Percentiles rank a stretch among this genome's conserved stretches.
phyloP scores from a whole-genome alignment of 2,329 filamentous ascomycete genomes.

The Ceratocystis cubensis region DNA sequence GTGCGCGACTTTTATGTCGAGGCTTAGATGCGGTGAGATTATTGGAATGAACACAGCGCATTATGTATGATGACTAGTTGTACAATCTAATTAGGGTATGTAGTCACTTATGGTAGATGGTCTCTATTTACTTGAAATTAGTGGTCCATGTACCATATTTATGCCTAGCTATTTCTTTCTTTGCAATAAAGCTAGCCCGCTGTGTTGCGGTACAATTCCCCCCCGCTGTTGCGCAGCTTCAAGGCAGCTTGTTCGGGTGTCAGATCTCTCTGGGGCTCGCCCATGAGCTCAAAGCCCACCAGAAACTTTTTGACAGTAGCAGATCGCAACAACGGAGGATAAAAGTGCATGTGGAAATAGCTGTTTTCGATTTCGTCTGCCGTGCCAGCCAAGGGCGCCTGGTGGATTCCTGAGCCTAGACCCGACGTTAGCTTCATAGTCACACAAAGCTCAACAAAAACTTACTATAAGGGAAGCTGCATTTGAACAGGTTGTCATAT shows the following conservation, averaged over 20 bases:
- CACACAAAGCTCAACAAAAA: constrained; percentile 17
- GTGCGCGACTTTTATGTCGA: constrained; percentile 61
- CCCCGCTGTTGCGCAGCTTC: constrained; percentile 61
- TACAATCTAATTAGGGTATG: neutral
- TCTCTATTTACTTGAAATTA: too few species aligned
- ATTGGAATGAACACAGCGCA: neutral
- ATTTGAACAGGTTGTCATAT: constrained; percentile 96
- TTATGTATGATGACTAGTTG: neutral
- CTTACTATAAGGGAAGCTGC: constrained; percentile 85
- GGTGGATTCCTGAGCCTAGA: constrained; percentile 78
- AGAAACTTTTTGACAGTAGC: constrained; percentile 93
- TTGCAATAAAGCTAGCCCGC: neutral
- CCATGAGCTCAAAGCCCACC: constrained; percentile 92
- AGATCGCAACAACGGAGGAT: constrained; percentile 81
- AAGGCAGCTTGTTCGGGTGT: constrained; percentile 90
- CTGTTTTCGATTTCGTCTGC: constrained; percentile 74
- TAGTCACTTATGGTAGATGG: neutral
- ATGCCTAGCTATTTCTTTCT: too few species aligned
- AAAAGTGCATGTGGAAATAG: constrained; percentile 96
- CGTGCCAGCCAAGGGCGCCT: constrained; percentile 74
- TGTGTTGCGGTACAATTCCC: constrained; percentile 66
- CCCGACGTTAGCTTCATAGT: constrained; percentile 22
- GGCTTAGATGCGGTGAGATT: constrained; percentile 9
- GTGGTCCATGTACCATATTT: too few species aligned
- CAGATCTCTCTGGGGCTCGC: constrained; percentile 95